Evolutionary conservation across 2,329 filamentous ascomycete species (phyloP), one percentile per base, ranked within the genome.

Genomic region (Malbranchea cinnamomea): DNA sequence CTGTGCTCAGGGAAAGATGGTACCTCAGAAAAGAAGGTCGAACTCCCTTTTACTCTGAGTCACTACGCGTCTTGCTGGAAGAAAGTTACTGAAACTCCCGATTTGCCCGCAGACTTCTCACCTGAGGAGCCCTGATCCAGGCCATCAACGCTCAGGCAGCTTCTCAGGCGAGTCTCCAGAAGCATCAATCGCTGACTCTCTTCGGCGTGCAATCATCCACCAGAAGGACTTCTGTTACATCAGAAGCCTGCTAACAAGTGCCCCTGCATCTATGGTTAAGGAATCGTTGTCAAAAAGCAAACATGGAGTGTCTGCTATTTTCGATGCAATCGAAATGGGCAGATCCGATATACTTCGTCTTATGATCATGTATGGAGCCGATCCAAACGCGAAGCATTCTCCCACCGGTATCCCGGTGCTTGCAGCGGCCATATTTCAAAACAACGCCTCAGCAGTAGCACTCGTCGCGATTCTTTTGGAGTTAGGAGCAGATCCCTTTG

Each of bases 331-430:
- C 15, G 24, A 32, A 7, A 24, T 21, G 8, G 29, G 33, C 21
- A 18, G 30, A 9, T n/a, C 27, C 1, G 34, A 38, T 9, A 15
- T 40, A 20, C 28, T 38, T 18, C 29, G 30, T 8, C 16, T 40
- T 3, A 29, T 40, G 11, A 20, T 36, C 23, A 27, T 32, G 6
- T 24, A 40, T 23, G 38, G 38, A 17, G 36, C 38, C 7, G 35
- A 35, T 26, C 36, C 38, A 4, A 30, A 38, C 28, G 36, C 33
- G 13, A 32, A 13, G 8, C 28, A 30, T 6, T 20, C 19, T 31
- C 26, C 27, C 12, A 26, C 28, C 16, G 25, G 23, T n/a, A 30
- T 37, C 4, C 34, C 38, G 4, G 11, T 37, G 19, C 25, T 40
- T 8, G 32, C 26, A 28, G 33, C 26, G 23, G 34, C 36, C 11